A percentile compares a stretch with the other conserved stretches of the same genome.
Conservation (phyloP, 371 early-diverging fungal species). For the Mortierella sp. region DNA sequence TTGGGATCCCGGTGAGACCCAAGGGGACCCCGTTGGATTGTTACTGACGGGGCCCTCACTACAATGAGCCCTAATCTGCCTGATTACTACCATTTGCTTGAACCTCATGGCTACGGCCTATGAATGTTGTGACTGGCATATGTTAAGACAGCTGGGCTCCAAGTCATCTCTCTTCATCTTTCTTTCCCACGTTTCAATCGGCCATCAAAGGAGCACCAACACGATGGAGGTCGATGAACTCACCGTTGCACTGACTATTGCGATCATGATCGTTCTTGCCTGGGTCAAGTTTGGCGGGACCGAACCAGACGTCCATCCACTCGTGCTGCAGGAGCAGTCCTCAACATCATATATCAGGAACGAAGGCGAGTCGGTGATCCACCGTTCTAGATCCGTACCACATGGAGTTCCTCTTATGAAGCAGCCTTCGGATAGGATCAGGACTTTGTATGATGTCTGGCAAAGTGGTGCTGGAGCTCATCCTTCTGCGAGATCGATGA, state of each 20-base stretch:
- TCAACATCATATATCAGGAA: conserved; percentile 70
- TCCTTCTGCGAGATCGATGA: conserved; percentile 46
- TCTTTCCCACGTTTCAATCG: no score
- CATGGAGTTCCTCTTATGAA: conserved; percentile 63
- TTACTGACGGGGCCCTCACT: no score
- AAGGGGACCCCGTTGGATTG: no score
- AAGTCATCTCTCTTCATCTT: no score
- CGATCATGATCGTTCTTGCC: conserved; percentile 52
- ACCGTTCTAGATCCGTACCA: conserved; percentile 76
- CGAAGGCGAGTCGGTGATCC: conserved; percentile 74
- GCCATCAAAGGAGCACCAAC: background rate
- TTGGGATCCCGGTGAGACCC: no score
- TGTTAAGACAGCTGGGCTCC: no score
- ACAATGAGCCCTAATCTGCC: no score
- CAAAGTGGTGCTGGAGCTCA: conserved; percentile 55
- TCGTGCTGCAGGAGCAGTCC: conserved; percentile 77
- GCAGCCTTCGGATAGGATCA: conserved; percentile 58
- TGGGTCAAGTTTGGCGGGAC: conserved; percentile 58
- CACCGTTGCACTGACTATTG: conserved; percentile 43
- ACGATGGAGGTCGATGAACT: conserved; percentile 51
- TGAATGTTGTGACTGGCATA: no score
- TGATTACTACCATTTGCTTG: no score
- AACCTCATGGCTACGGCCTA: no score
- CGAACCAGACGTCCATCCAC: conserved; percentile 84
- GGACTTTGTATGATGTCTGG: conserved; percentile 66